phyloP scores from a whole-genome alignment of 768 basidiomycete species.

The Lentinula lateritia region DNA sequence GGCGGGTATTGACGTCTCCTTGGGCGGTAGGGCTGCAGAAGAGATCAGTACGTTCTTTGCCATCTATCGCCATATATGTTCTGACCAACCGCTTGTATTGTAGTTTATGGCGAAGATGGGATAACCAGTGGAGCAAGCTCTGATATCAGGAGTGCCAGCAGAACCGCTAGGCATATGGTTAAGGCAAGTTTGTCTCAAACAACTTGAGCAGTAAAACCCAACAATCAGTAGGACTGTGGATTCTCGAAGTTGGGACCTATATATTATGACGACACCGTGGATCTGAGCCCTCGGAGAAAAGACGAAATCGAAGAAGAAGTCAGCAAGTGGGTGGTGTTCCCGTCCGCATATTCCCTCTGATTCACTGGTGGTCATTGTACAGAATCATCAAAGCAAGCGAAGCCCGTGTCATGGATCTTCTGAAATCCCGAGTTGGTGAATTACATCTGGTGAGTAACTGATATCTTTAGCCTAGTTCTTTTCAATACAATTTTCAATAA shows the following conservation, averaged over 20 bases:
- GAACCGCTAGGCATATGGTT: conserved; percentile 82
- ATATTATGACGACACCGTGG: conserved; percentile 68
- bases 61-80: conserved; percentile 8
- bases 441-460: conserved; percentile 56
- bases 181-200: conserved; percentile 46
- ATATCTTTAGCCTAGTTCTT: neutral
- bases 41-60: conserved; percentile 58
- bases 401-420: conserved; percentile 54
- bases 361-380: conserved; percentile 2
- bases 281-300: conserved; percentile 70
- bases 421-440: conserved; percentile 66
- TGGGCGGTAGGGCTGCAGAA: conserved; percentile 95
- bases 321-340: conserved; percentile 49
- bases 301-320: conserved; percentile 90
- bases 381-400: conserved; percentile 69
- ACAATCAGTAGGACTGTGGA: conserved; percentile 59
- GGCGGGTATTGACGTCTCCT: conserved; percentile 82
- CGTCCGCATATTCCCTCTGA: neutral
- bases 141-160: conserved; percentile 78
- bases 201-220: neutral
- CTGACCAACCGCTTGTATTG: conserved; percentile 7
- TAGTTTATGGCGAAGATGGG: conserved; percentile 84
- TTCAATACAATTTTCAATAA: conserved; percentile 8
- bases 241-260: conserved; percentile 85
- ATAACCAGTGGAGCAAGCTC: conserved; percentile 91